A percentile compares a stretch with the other conserved stretches of the same genome.
Evolutionary conservation across 257 asterid genomes (phyloP).

Genomic region (Plantago ovata): DNA sequence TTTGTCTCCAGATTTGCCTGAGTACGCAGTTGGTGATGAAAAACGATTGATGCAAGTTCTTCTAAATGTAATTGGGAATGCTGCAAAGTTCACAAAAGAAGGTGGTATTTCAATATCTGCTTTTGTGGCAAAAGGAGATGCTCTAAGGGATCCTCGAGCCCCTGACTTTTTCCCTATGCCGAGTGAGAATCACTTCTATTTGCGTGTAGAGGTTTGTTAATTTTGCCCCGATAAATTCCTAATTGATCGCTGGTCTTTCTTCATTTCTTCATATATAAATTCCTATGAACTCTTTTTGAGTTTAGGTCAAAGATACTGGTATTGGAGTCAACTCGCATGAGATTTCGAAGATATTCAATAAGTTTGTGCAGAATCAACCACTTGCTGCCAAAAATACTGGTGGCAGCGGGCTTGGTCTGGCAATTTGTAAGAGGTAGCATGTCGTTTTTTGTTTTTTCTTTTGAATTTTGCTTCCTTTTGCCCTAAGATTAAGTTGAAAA

Average conservation of each 20-base stretch:
- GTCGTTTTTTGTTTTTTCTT: constrained; percentile 10
- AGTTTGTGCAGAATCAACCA: constrained; percentile 81
- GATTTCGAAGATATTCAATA: constrained; percentile 76
- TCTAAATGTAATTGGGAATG: constrained; percentile 86
- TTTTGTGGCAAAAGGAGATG: constrained; percentile 69
- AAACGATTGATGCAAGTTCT: constrained; percentile 86
- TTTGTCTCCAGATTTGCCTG: constrained; percentile 76
- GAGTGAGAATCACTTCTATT: constrained; percentile 78
- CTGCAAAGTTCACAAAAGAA: constrained; percentile 90
- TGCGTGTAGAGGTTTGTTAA: constrained; percentile 78
- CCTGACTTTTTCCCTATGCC: constrained; percentile 71
- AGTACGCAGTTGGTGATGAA: constrained; percentile 82
- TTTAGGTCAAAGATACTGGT: constrained; percentile 95
- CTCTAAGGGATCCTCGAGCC: constrained; percentile 67
- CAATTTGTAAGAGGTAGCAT: constrained; percentile 79
- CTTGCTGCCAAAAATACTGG: constrained; percentile 58
- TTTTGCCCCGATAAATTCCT: constrained; percentile 7
- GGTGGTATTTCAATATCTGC: constrained; percentile 81
- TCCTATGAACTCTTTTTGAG: too few species aligned
- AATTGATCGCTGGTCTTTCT: neutral
- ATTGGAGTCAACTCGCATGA: constrained; percentile 84
- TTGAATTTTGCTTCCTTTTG: neutral
- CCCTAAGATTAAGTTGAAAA: neutral
- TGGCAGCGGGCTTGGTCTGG: constrained; percentile 98
- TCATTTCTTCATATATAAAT: constrained; percentile 5